Base-by-base conservation (phyloP, 331 rosid genomes). In the Cydonia oblonga region DNA sequence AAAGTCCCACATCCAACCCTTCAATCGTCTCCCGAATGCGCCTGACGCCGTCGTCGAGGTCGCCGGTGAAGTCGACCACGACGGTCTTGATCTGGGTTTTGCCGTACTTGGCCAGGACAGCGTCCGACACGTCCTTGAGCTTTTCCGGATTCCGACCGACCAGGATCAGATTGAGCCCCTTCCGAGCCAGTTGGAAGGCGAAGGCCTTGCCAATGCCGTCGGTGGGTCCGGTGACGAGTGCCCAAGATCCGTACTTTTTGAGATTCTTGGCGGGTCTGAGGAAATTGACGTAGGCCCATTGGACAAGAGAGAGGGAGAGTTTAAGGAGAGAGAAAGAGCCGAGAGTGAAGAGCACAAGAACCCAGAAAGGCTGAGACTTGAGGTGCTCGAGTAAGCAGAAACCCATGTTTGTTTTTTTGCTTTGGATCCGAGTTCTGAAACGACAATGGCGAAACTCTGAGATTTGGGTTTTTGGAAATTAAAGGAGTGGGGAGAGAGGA, bases 131-230 rank as follows among this genome's bases (percentile, higher is more conserved):
- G 64, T 83, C 87, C 8, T 80, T 84, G 12, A 95, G 96, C 79
- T 95, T 95, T 0, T 81, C 85, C 2, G 96, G 92, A 80, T 80
- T 95, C 7, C 98, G 92, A 33, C 93, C 98, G 10, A 95, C 97
- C 25, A 95, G 63, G 60, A 91, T 60, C 33, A 95, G 88, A 79
- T 89, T 91, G 59, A 95, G 78, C 23, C 97, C 93, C 22, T 78
- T 84, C 19, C 92, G 89, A 22, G 98, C 97, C 46, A 40, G 5
- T 40, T 93, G 84, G 65, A 91, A 93, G 3, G 98, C 96, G 72
- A 89, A 93, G 68, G 81, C 87, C 58, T 86, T 93, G n/a, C 97
- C 98, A 58, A 93, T 91, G 60, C 97, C 98, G 30, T 93, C 97
- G 3, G 97, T 93, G 72, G 97, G 97, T 19, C 98, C 96, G 0